Conservation (phyloP, 257 asterid genomes). For the Mitragyna speciosa region DNA sequence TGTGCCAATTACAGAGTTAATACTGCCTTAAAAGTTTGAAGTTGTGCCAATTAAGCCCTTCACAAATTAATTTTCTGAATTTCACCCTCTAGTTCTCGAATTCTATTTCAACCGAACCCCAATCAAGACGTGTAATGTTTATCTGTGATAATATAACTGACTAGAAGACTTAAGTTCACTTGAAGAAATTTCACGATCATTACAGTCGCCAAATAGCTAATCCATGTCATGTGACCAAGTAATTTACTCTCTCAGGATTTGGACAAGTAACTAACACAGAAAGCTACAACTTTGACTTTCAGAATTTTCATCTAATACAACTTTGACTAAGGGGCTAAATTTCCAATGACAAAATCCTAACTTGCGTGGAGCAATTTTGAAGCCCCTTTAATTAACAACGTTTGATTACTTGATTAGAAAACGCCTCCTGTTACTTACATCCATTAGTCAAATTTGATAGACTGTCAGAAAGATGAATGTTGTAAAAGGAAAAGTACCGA, state of each 20-base stretch:
- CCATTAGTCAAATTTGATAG: neutral
- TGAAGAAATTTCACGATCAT: neutral
- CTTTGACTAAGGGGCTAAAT: neutral
- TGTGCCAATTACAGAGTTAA: no score
- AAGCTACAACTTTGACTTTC: no score
- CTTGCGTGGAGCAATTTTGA: neutral
- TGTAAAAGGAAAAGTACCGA: slow-evolving; percentile 22
- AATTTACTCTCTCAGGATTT: no score
- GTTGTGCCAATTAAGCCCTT: neutral
- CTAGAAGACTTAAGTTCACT: no score
- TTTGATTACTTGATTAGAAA: no score
- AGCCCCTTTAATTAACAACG: neutral
- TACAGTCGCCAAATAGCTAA: no score
- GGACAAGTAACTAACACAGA: no score
- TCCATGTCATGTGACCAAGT: no score
- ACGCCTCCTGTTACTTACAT: neutral
- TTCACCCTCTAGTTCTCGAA: neutral
- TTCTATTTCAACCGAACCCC: neutral
- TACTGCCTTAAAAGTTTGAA: no score
- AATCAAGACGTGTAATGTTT: neutral
- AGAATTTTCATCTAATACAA: neutral
- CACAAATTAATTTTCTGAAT: no score
- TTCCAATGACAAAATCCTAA: neutral
- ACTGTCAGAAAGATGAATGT: neutral
- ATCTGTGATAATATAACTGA: neutral